Conservation (phyloP, 2,329 filamentous ascomycete genomes). For the Ophiosphaerella narmari region DNA sequence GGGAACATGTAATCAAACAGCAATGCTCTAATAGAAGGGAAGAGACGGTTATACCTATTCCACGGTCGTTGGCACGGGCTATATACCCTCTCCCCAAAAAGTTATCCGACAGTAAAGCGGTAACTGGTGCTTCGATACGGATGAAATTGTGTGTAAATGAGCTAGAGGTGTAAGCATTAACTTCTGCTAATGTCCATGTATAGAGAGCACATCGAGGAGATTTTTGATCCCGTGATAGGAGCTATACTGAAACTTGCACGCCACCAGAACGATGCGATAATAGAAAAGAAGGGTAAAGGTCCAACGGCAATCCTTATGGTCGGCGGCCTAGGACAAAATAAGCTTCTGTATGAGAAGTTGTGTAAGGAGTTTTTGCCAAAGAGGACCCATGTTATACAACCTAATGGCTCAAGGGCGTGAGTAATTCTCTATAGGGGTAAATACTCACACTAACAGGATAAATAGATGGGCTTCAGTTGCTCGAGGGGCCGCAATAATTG, state of each 20-base stretch:
- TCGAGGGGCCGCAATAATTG: conserved; percentile 8
- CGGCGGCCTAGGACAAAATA: conserved; percentile 7
- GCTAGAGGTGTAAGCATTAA: too few relatives aligned
- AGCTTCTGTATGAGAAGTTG: conserved; percentile 6
- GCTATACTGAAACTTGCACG: conserved; percentile 2
- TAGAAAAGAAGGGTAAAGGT: conserved; percentile 1
- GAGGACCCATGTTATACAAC: conserved; percentile 5
- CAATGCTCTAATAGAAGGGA: not conserved
- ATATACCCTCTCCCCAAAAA: not conserved
- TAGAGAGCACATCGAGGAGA: not conserved
- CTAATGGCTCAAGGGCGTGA: conserved; percentile 2
- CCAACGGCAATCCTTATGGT: conserved; percentile 9
- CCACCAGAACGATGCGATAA: not conserved
- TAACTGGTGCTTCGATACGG: not conserved
- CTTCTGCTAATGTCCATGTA: not conserved
- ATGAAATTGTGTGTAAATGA: not conserved
- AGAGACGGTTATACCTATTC: not conserved
- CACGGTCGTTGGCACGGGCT: too few relatives aligned
- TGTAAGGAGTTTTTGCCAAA: too few relatives aligned
- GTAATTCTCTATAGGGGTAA: not conserved
- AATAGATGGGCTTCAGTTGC: conserved; percentile 4
- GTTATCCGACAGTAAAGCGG: not conserved
- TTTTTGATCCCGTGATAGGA: conserved; percentile 5
- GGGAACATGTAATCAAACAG: not conserved
- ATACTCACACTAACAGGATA: not conserved